phyloP scores from a whole-genome alignment of 208 protist genomes.

The Crithidia fasciculata region DNA sequence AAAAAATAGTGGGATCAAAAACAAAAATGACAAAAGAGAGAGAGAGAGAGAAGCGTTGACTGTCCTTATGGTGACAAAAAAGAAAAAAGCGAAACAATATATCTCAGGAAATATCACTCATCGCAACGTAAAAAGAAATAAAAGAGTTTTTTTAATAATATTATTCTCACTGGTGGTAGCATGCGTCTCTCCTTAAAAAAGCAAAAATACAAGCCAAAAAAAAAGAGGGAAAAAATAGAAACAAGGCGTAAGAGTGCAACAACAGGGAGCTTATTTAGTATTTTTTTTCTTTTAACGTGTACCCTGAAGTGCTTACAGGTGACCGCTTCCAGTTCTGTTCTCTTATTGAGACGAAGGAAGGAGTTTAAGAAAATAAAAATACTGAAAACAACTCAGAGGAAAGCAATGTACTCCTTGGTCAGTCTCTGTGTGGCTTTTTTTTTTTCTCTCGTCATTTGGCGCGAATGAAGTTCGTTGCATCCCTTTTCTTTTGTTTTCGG shows the following conservation, averaged over 20 bases:
- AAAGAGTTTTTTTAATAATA: neutral
- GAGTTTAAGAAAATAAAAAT: neutral
- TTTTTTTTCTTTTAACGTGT: neutral
- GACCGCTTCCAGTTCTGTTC: no score
- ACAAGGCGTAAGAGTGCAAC: slow-evolving; percentile 16
- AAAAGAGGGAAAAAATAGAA: neutral
- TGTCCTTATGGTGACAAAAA: neutral
- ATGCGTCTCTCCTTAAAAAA: neutral
- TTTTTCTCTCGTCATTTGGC: no score
- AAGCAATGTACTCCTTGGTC: neutral
- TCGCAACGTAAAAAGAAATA: neutral
- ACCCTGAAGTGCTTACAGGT: neutral
- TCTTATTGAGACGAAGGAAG: neutral
- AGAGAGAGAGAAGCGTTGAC: slow-evolving; percentile 5
- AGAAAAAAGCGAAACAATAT: neutral
- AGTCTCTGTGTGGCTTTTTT: no score
- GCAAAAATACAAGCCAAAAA: neutral
- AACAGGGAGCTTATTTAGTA: neutral
- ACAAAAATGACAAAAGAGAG: slow-evolving; percentile 3
- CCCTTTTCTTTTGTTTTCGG: no score
- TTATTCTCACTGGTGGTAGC: neutral
- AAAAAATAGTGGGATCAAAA: neutral
- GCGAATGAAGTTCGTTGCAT: no score
- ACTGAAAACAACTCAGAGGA: neutral
- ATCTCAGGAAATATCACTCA: no score